Conservation (phyloP, 495 filamentous ascomycete species). For the Bacidia rubella region DNA sequence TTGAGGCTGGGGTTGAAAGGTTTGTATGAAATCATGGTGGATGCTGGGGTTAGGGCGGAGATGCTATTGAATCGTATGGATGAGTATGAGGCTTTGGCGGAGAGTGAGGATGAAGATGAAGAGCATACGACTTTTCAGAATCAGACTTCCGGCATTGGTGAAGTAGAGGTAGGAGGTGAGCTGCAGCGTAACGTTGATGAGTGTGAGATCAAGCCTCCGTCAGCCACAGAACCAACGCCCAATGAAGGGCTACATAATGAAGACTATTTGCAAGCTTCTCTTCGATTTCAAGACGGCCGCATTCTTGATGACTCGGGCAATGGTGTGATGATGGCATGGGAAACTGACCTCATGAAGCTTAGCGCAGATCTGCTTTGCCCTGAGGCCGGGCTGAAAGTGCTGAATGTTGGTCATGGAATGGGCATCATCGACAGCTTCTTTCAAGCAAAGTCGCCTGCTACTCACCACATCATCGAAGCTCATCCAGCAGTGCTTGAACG, state of each 20-base stretch:
- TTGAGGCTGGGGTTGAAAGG: slow-evolving; percentile 51
- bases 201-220: slow-evolving; percentile 12
- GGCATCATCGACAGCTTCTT: slow-evolving; percentile 87
- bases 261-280: slow-evolving; percentile 61
- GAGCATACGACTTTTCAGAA: background rate
- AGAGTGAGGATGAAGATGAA: slow-evolving; percentile 37
- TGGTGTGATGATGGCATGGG: slow-evolving; percentile 97
- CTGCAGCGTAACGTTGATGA: slow-evolving; percentile 17
- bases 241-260: slow-evolving; percentile 46
- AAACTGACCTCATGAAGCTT: slow-evolving; percentile 74
- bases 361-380: slow-evolving; percentile 54
- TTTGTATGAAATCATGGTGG: slow-evolving; percentile 74
- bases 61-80: slow-evolving; percentile 64
- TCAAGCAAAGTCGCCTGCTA: slow-evolving; percentile 45
- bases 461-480: slow-evolving; percentile 85
- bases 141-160: background rate
- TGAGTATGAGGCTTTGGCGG: slow-evolving; percentile 60
- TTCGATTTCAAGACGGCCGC: slow-evolving; percentile 60
- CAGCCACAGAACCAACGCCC: too few species aligned
- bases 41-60: slow-evolving; percentile 86
- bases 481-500: slow-evolving; percentile 68
- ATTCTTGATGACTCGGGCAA: slow-evolving; percentile 72
- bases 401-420: slow-evolving; percentile 95
- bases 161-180: slow-evolving; percentile 18
- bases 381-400: slow-evolving; percentile 46